phyloP scores from a whole-genome alignment of 129 eudicot species.

The Smallanthus sonchifolius region DNA sequence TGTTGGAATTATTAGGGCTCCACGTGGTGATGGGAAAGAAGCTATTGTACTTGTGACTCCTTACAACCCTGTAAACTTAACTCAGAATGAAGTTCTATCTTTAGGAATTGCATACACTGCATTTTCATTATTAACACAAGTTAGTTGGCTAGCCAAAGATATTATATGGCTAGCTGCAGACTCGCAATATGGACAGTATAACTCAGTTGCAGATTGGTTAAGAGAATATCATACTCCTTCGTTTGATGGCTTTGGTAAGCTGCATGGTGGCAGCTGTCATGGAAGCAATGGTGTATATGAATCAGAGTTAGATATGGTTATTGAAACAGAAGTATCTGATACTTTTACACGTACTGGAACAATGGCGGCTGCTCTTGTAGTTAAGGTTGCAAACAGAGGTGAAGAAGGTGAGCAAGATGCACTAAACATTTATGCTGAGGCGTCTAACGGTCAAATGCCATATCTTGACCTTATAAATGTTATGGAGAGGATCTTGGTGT shows the following conservation, averaged over 20 bases:
- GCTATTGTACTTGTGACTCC: constrained; percentile 90
- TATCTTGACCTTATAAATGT: constrained; percentile 88
- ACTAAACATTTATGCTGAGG: constrained; percentile 85
- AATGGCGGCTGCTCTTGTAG: constrained; percentile 94
- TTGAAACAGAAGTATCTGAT: constrained; percentile 33
- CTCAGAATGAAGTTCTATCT: constrained; percentile 62
- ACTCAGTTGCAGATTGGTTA: constrained; percentile 80
- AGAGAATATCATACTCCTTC: constrained; percentile 75
- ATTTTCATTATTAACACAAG: constrained; percentile 70
- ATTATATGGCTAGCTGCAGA: constrained; percentile 97
- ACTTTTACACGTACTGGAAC: constrained; percentile 85
- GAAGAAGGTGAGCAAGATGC: constrained; percentile 47
- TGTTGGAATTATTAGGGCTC: constrained; percentile 88
- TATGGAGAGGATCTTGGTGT: constrained; percentile 74
- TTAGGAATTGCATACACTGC: constrained; percentile 68
- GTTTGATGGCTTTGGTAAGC: constrained; percentile 32
- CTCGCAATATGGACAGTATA: constrained; percentile 75
- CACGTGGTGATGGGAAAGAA: constrained; percentile 98
- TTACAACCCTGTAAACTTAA: constrained; percentile 58
- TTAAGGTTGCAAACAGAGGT: constrained; percentile 59
- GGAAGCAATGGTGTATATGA: constrained; percentile 21
- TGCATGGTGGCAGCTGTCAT: constrained; percentile 34
- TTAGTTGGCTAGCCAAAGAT: constrained; percentile 95
- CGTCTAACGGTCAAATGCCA: constrained; percentile 99
- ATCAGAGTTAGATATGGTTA: constrained; percentile 9